phyloP scores from a whole-genome alignment of 345 rosid genomes.

The Populus euphratica region DNA sequence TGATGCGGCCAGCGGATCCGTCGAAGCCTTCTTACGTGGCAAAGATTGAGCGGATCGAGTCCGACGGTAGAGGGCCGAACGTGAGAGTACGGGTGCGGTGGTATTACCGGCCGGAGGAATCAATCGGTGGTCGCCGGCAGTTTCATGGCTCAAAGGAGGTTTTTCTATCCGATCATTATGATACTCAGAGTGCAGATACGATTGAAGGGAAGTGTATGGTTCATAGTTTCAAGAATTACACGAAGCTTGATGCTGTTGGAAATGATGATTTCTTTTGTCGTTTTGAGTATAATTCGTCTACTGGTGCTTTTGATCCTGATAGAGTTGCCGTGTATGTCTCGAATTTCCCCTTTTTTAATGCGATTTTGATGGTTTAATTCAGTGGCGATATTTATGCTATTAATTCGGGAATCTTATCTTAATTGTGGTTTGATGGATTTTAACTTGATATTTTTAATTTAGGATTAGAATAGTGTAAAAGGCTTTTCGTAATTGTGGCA shows the following conservation, averaged over 20 bases:
- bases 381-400: background rate
- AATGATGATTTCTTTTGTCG: constrained; percentile 98
- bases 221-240: constrained; percentile 78
- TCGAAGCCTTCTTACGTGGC: constrained; percentile 86
- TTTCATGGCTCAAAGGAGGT: constrained; percentile 97
- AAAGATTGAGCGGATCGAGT: constrained; percentile 78
- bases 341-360: background rate
- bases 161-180: constrained; percentile 85
- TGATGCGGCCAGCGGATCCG: constrained; percentile 89
- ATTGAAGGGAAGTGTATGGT: constrained; percentile 91
- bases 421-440: background rate
- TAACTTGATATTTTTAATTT: background rate
- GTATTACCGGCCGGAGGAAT: constrained; percentile 98
- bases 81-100: constrained; percentile 78
- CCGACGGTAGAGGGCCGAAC: constrained; percentile 74
- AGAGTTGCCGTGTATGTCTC: constrained; percentile 84
- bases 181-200: constrained; percentile 83
- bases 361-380: background rate
- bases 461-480: background rate
- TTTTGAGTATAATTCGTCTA: constrained; percentile 82
- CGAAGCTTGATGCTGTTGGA: constrained; percentile 86
- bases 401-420: background rate
- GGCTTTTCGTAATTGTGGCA: constrained; percentile 15
- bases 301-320: constrained; percentile 89
- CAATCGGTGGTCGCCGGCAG: constrained; percentile 88